phyloP scores from a whole-genome alignment of 202 grass and related monocot genomes.

The Hordeum pubiflorum region DNA sequence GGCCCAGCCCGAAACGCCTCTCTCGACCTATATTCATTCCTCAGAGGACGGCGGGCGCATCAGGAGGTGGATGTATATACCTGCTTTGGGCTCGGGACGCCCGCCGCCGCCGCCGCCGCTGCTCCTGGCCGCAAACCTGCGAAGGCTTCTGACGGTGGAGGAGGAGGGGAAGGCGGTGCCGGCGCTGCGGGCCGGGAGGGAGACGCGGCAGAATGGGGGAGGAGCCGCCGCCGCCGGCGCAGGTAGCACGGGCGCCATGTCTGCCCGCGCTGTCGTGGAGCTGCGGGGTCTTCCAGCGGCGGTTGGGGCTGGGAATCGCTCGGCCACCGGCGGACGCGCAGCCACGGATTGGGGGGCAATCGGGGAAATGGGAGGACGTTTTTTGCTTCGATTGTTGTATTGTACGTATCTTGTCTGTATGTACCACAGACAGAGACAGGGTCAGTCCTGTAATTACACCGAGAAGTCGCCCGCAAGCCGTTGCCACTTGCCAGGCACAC shows the following conservation, averaged over 20 bases:
- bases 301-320: neutral
- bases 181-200: slow-evolving; percentile 4
- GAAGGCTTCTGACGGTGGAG: neutral
- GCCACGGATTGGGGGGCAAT: slow-evolving; percentile 19
- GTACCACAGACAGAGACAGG: neutral
- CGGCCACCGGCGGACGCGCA: slow-evolving; percentile 22
- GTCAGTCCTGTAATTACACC: neutral
- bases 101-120: slow-evolving; percentile 13
- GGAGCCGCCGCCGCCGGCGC: neutral
- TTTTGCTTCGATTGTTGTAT: too few species aligned
- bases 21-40: neutral
- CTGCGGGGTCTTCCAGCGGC: too few species aligned
- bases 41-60: neutral
- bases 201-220: neutral
- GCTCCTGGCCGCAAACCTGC: slow-evolving; percentile 16
- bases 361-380: neutral
- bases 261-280: neutral
- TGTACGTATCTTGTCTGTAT: too few species aligned
- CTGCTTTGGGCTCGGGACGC: slow-evolving; percentile 34
- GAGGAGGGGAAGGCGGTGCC: neutral
- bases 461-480: neutral
- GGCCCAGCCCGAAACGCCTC: neutral
- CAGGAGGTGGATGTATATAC: neutral
- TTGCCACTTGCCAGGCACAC: neutral
- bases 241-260: slow-evolving; percentile 21